Base-by-base conservation (phyloP, 345 rosid genomes). In the Gossypium rotundifolium region DNA sequence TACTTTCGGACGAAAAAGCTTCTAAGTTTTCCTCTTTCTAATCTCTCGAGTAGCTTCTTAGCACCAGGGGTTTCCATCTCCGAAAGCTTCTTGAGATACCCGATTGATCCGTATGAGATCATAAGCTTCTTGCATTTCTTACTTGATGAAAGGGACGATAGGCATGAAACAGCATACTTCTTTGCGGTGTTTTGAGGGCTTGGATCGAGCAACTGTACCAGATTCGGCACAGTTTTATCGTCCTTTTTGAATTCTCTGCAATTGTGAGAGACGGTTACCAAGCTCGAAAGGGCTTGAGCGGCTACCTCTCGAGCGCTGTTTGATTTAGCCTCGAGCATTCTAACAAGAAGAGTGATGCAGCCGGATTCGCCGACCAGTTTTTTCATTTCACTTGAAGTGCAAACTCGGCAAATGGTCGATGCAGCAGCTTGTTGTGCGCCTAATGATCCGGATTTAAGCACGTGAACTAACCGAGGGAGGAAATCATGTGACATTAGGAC, bases 401-500 rank as follows among this genome's bases (percentile, higher is more conserved):
- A 82, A n/a, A 86, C 83, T 79, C 86, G 85, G 18, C 94, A 93
- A 44, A 95, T 80, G 7, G 99, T 90, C 0, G 94, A 89, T 9
- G 96, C 92, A 58, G 97, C 98, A 6, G 93, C 96, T 79, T 89
- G 91, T 65, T 88, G 97, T n/a, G 97, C 98, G 2, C 94, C 94
- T 0, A 72, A 12, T 0, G 99, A 95, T 60, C 99, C 99, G 6
- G 92, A 86, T 75, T 78, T 90, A 3, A 95, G 93, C 33, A 93
- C 99, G 8, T 95, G 98, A 63, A 85, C 88, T 65, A 93, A 77
- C 14, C 97, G 85, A 2, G 93, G 90, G 57, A 95, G 84, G 71
- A 95, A 82, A 58, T 75, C 79, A 16, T 73, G 83, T 38, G 92
- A 78, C 12, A 78, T 74, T 77, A 92, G 79, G 27, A 67, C 75